These are phyloP conservation scores for Saccharomycopsis sp. DNA, from an alignment of 805 yeast species.

Conservation along the genomic window DNA sequence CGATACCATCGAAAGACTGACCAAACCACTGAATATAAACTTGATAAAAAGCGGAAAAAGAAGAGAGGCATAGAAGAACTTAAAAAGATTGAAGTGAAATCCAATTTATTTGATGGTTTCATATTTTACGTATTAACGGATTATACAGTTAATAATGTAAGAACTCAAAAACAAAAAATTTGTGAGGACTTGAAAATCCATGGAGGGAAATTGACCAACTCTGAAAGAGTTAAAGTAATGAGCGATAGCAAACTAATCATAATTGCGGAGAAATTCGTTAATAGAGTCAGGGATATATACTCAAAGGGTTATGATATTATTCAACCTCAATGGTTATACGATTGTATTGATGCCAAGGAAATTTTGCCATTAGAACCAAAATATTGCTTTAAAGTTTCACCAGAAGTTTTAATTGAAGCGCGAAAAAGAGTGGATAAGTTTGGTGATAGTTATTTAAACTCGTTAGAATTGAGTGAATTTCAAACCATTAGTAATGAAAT, in stretches of 20 bases:
- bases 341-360: conserved; percentile 41
- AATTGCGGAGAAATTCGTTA: conserved; percentile 35
- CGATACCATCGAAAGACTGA: conserved; percentile 25
- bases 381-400: conserved; percentile 43
- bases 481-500: conserved; percentile 20
- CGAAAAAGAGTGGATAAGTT: conserved; percentile 41
- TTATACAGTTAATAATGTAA: conserved; percentile 23
- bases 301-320: conserved; percentile 54
- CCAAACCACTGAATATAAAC: conserved; percentile 22
- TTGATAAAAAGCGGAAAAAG: conserved; percentile 22
- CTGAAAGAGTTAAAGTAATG: conserved; percentile 25
- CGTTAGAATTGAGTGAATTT: conserved; percentile 26
- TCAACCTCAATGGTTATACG: conserved; percentile 65
- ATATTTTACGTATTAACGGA: conserved; percentile 52
- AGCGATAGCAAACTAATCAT: conserved; percentile 24
- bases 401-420: conserved; percentile 26
- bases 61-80: conserved; percentile 23
- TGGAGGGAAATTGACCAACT: conserved; percentile 45
- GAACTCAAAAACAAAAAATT: conserved; percentile 33
- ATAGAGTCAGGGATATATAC: conserved; percentile 33
- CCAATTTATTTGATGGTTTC: conserved; percentile 37
- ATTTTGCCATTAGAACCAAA: conserved; percentile 53
- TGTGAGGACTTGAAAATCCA: conserved; percentile 32
- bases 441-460: conserved; percentile 54
- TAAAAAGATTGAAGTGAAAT: conserved; percentile 20